A percentile compares a stretch with the other conserved stretches of the same genome.
These are phyloP conservation scores for Lentinus tigrinus DNA, from an alignment of 768 basidiomycete species.

Conservation along the genomic window DNA sequence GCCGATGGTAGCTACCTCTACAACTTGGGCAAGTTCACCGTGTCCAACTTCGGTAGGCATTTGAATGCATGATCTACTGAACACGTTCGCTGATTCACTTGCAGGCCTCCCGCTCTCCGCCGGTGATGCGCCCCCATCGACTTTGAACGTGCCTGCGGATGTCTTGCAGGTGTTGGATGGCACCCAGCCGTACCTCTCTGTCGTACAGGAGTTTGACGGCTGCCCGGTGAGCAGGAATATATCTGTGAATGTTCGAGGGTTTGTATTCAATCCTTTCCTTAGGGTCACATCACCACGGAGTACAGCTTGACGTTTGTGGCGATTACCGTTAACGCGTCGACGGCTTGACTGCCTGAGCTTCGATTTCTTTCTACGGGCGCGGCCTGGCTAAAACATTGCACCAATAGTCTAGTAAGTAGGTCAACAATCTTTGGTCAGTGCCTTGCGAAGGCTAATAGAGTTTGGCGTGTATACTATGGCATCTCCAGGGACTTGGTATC, in stretches of 20 bases:
- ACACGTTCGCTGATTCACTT: not conserved
- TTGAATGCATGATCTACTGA: not conserved
- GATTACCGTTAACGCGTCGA: not conserved
- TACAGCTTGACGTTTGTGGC: conserved; percentile 16
- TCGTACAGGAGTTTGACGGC: conserved; percentile 17
- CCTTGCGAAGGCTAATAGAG: no score
- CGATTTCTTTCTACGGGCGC: not conserved
- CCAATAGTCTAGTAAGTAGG: not conserved
- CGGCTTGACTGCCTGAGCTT: not conserved
- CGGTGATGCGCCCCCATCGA: conserved; percentile 11
- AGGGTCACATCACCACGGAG: conserved; percentile 18
- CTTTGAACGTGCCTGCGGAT: conserved; percentile 9
- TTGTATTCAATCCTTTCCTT: not conserved
- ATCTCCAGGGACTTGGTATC: no score
- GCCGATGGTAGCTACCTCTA: conserved; percentile 15
- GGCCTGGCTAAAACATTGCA: not conserved
- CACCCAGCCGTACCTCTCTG: conserved; percentile 5
- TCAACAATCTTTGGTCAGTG: no score
- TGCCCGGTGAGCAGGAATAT: conserved; percentile 21
- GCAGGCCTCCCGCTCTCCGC: conserved; percentile 12
- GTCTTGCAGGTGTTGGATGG: not conserved
- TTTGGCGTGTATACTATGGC: no score
- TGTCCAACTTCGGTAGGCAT: conserved; percentile 21
- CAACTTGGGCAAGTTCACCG: conserved; percentile 17
- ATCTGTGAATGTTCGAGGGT: not conserved